Evolutionary conservation across 2,329 filamentous ascomycete genomes (phyloP), one percentile per base, ranked within the genome.

Genomic region (Colletotrichum chrysophilum): DNA sequence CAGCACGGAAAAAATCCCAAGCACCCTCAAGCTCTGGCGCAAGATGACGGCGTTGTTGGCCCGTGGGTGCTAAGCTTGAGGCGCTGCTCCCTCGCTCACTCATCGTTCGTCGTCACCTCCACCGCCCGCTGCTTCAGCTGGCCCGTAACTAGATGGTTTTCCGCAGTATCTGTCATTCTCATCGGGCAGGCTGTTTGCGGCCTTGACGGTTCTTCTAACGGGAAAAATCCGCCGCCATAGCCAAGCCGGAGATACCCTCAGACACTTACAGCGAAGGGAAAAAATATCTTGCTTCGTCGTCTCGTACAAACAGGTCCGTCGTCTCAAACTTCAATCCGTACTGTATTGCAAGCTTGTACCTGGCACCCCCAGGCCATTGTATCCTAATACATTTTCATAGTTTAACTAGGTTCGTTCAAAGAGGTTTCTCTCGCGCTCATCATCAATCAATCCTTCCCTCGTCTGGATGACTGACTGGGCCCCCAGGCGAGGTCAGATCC

Each of bases 351-450:
- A 26, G 14, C 38, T 62, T 56, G 70, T 76, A 73, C 58, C 73
- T 60, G 48, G 56, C 43, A 58, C 26, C 36, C 62, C 55, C 52
- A 26, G 69, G 21, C 14, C 38, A 26, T 65, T 74, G 74, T 76
- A 76, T 60, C 32, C 34, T 13, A 65, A 69, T 76, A 69, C 71
- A 65, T 70, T 71, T 70, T 74, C n/a, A 26, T 38, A 34, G 70
- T 75, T 75, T 58, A 36, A 66, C 60, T 48, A 24, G 70, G 48
- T 32, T n/a, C 28, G 30, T 65, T 55, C 10, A 55, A 64, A 38
- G 73, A 70, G 56, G 67, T 62, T 48, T 52, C 66, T 68, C n/a
- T 60, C 70, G 43, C 70, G 43, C 56, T 56, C 69, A 75, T 64
- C 69, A 62, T 56, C 62, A 64, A 72, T 70, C 60, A 70, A 70